phyloP scores from a whole-genome alignment of 768 basidiomycete genomes.

The Hypholoma sublateritium region DNA sequence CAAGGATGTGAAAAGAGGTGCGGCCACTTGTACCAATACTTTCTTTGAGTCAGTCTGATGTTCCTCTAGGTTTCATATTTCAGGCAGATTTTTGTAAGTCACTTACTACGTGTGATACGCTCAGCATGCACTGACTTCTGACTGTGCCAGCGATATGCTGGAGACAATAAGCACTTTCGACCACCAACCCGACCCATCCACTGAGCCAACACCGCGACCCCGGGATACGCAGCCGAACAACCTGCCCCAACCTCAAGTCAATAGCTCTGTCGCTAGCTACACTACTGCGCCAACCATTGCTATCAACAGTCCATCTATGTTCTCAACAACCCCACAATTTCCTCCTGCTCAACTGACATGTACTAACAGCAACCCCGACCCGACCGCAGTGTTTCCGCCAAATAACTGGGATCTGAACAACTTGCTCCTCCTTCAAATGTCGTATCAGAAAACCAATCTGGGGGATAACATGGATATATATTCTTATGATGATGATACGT shows the following conservation, averaged over 20 bases:
- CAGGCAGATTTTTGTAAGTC: conserved; percentile 27
- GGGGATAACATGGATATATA: conserved; percentile 3
- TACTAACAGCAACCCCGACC: neutral
- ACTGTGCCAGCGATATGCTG: conserved; percentile 50
- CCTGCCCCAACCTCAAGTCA: neutral
- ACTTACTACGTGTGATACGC: too few species aligned
- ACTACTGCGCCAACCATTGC: neutral
- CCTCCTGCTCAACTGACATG: neutral
- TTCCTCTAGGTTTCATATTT: conserved; percentile 31
- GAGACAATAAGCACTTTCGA: conserved; percentile 57
- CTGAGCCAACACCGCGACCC: neutral
- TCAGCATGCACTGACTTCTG: neutral
- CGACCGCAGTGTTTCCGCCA: neutral
- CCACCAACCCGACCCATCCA: conserved; percentile 32
- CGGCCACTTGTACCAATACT: neutral
- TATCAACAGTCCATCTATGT: neutral
- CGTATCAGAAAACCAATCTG: conserved; percentile 6
- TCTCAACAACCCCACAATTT: neutral
- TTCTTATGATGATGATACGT: neutral
- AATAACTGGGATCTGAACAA: conserved; percentile 24
- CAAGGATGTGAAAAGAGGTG: conserved; percentile 34
- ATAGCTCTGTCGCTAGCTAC: neutral
- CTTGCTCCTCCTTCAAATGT: conserved; percentile 24
- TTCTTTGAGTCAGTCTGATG: neutral
- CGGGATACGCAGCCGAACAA: neutral